Conservation (phyloP, 2,329 filamentous ascomycete species). For the Ophiosphaerella korrae region DNA sequence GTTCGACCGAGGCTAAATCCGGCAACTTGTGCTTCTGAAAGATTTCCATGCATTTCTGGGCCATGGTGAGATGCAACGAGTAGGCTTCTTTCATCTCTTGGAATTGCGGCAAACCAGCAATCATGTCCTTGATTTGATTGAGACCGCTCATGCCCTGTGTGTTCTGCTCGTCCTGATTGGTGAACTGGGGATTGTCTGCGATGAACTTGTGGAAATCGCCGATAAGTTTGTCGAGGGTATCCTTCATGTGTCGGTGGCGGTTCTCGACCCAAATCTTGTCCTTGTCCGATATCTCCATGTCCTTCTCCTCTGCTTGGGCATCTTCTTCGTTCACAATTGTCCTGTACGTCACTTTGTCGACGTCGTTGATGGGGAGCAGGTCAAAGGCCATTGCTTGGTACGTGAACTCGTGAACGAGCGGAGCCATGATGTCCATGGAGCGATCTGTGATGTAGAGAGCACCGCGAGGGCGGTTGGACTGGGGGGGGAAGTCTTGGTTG, state of each 20-base stretch:
- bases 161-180: constrained; percentile 70
- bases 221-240: constrained; percentile 92
- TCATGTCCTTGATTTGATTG: constrained; percentile 95
- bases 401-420: constrained; percentile 92
- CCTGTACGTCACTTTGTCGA: constrained; percentile 84
- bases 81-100: constrained; percentile 95
- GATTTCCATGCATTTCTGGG: constrained; percentile 93
- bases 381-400: constrained; percentile 99
- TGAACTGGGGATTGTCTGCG: constrained; percentile 89
- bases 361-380: constrained; percentile 83
- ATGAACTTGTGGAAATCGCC: constrained; percentile 92
- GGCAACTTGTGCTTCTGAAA: constrained; percentile 85
- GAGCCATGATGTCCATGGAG: constrained; percentile 88
- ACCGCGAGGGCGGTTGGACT: constrained; percentile 76
- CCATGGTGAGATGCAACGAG: constrained; percentile 93
- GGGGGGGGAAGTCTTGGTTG: constrained; percentile 83
- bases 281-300: constrained; percentile 87
- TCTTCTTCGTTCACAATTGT: constrained; percentile 78
- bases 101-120: constrained; percentile 91
- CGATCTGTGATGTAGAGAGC: constrained; percentile 87
- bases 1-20: constrained; percentile 86
- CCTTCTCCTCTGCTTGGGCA: constrained; percentile 75
- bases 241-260: constrained; percentile 95
- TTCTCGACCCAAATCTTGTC: constrained; percentile 97
- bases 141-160: constrained; percentile 81